Conservation (phyloP, 73 alveolate species). For the Paramecium tetraurelia region DNA sequence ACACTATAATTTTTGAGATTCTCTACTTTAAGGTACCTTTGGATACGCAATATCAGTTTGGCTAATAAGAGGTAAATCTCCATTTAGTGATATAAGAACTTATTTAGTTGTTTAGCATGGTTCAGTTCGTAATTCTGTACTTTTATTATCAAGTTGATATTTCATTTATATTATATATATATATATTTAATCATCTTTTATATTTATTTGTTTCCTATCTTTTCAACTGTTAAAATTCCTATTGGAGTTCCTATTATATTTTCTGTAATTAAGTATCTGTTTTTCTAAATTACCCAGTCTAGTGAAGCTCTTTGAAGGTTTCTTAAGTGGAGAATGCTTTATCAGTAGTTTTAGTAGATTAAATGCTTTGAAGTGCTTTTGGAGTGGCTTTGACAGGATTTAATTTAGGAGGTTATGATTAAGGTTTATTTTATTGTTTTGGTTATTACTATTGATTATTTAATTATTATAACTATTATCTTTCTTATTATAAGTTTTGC, state of each 20-base stretch:
- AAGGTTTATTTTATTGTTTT: neutral
- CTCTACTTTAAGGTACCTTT: neutral
- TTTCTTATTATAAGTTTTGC: neutral
- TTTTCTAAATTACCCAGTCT: neutral
- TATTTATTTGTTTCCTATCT: neutral
- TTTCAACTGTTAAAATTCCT: neutral
- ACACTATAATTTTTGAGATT: neutral
- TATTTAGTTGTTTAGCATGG: neutral
- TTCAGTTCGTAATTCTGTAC: neutral
- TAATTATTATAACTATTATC: neutral
- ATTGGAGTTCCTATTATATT: neutral
- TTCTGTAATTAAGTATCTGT: neutral
- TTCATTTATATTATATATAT: neutral
- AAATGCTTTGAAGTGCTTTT: neutral
- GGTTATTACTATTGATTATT: neutral
- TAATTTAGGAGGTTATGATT: neutral
- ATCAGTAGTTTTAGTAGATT: neutral
- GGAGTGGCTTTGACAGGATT: constrained; percentile 12
- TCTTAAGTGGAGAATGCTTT: neutral
- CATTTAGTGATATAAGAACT: neutral
- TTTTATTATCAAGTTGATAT: neutral
- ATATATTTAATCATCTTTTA: neutral
- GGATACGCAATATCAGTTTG: neutral
- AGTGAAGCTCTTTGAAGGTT: neutral
- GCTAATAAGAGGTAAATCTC: neutral